These are phyloP conservation scores for Polymyxa betae DNA, from an alignment of 208 protist species.

Conservation along the genomic window DNA sequence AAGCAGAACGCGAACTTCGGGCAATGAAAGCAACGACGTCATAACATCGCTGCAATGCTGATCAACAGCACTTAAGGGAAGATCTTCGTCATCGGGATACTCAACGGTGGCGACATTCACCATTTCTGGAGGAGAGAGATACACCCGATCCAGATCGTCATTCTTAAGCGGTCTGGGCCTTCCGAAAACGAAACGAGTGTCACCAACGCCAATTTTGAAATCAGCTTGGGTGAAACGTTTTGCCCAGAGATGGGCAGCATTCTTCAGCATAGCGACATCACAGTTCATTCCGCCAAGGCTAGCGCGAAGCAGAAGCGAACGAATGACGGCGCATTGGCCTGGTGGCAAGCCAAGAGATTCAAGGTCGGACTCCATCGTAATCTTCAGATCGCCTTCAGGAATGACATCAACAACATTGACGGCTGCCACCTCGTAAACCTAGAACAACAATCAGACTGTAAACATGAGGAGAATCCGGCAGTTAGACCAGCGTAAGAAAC, in stretches of 20 bases:
- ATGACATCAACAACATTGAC: background rate
- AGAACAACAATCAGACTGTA: background rate
- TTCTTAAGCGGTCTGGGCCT: background rate
- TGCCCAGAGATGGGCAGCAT: background rate
- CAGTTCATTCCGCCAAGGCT: background rate
- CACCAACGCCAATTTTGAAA: background rate
- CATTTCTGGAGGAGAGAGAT: background rate
- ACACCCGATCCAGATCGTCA: background rate
- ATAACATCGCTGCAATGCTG: slow-evolving; percentile 32
- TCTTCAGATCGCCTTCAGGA: background rate
- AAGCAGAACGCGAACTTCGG: background rate
- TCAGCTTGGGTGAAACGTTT: background rate
- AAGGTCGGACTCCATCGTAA: background rate
- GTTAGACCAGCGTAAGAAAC: background rate
- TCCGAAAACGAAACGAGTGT: slow-evolving; percentile 1
- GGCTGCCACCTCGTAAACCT: slow-evolving; percentile 7
- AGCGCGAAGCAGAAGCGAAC: background rate
- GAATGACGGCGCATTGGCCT: background rate
- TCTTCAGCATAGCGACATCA: background rate
- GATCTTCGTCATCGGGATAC: background rate
- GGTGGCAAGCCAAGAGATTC: background rate
- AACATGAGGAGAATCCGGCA: background rate
- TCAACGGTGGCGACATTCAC: background rate
- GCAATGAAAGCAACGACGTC: background rate
- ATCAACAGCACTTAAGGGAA: background rate